Evolutionary conservation across 306 rosid species (phyloP), one percentile per base, ranked within the genome.

Genomic region (Cicer cuneatum): DNA sequence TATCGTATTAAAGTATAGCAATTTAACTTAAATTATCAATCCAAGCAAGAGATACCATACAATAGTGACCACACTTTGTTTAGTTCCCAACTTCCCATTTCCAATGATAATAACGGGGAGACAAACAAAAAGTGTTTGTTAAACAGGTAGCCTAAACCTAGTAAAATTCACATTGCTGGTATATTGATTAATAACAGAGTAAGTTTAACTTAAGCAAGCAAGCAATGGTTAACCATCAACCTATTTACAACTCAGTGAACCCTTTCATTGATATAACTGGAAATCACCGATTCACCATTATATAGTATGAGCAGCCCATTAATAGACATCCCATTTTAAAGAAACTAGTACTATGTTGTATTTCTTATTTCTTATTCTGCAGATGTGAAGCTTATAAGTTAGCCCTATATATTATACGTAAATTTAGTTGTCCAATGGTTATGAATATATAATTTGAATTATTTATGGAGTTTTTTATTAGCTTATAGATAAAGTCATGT

Each of bases 141-240:
- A 48, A 60, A 72, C 62, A 47, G 61, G 82, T 16, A 60, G 53
- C 72, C 33, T 19, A 42, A 70, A 72, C 77, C 58, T 16, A 71
- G 12, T 52, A 52, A 58, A 38, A 60, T 47, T 47, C 29, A 10
- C 5, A 51, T 58, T 40, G 40, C 65, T 2, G 56, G 54, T 39
- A 60, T 29, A 60, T 29, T 39, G 45, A 54, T 29, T 29, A 29
- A 29, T 29, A 29, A 29, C 35, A 29, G 13, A 14, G 71, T 62
- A 63, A 29, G 42, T 70, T 77, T 42, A 63, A 63, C 18, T 39
- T 52, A 29, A 64, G 8, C 33, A 19, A 74, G 79, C 46, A 76
- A 75, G 8, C 75, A 77, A 60, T 11, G 11, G 35, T 24, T 71
- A 52, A 41, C 56, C 45, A 46, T 13, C 56, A 61, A 71, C 57